These are phyloP conservation scores for Colletotrichum zoysiae DNA, from an alignment of 2,329 filamentous ascomycete genomes.

Conservation along the genomic window DNA sequence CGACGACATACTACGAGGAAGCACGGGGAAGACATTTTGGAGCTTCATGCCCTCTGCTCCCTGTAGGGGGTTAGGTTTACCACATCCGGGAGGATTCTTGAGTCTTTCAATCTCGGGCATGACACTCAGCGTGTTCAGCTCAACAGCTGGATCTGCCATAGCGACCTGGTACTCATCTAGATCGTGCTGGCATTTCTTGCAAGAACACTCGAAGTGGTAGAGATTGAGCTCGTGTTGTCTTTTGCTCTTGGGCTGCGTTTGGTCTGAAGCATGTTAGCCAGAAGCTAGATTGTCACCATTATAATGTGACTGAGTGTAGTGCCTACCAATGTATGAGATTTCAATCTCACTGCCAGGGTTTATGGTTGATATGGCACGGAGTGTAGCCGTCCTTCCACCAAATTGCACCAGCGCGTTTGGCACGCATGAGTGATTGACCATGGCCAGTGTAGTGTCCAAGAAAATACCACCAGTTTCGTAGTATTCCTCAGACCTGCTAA, in stretches of 20 bases:
- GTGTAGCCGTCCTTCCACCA: slow-evolving; percentile 61
- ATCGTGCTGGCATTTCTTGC: slow-evolving; percentile 62
- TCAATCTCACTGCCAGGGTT: slow-evolving; percentile 67
- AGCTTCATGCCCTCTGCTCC: slow-evolving; percentile 4
- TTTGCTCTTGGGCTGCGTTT: slow-evolving; percentile 57
- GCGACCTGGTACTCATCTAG: slow-evolving; percentile 68
- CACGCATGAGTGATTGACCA: slow-evolving; percentile 73
- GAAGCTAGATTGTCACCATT: neutral
- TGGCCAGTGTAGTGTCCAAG: slow-evolving; percentile 67
- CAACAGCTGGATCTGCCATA: slow-evolving; percentile 52
- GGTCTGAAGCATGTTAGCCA: slow-evolving; percentile 54
- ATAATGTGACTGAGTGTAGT: neutral
- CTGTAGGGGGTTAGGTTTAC: slow-evolving; percentile 2
- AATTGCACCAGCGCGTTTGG: slow-evolving; percentile 72
- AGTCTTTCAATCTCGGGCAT: slow-evolving; percentile 53
- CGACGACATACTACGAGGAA: slow-evolving; percentile 6
- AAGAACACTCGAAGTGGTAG: slow-evolving; percentile 67
- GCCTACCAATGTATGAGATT: slow-evolving; percentile 71
- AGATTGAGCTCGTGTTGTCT: slow-evolving; percentile 58
- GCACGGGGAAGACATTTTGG: slow-evolving; percentile 7
- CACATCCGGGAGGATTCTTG: slow-evolving; percentile 15
- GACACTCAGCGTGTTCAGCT: slow-evolving; percentile 61
- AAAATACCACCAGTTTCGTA: slow-evolving; percentile 63
- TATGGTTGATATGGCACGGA: slow-evolving; percentile 65
- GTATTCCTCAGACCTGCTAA: slow-evolving; percentile 67